Percentiles rank a stretch among this genome's conserved stretches.
Evolutionary conservation across 2,329 filamentous ascomycete species (phyloP).

Genomic region (Sporothrix globosa): DNA sequence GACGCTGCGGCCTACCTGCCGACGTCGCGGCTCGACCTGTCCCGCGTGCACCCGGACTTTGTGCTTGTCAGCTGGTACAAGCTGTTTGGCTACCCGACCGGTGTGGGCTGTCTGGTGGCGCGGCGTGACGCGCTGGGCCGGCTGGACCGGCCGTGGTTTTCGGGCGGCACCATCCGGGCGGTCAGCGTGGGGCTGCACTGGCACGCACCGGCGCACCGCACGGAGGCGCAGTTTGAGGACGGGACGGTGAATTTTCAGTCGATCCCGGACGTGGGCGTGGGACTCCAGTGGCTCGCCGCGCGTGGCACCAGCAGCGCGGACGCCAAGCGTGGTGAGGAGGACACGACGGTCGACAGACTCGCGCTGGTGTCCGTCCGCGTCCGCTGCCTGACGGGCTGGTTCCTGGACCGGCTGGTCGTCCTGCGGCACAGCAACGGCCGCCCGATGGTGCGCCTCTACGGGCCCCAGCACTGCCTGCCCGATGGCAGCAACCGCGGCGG

Average conservation of each 20-base stretch:
- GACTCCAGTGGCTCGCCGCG: slow-evolving; percentile 46
- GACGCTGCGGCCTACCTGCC: slow-evolving; percentile 49
- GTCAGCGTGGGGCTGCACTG: slow-evolving; percentile 43
- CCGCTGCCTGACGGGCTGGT: slow-evolving; percentile 46
- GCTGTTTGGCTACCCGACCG: slow-evolving; percentile 49
- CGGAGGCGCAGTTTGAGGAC: slow-evolving; percentile 47
- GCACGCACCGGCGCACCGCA: slow-evolving; percentile 40
- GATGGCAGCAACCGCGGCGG: slow-evolving; percentile 42
- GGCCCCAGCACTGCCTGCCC: slow-evolving; percentile 38
- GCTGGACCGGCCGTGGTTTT: slow-evolving; percentile 47
- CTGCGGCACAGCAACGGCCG: slow-evolving; percentile 44
- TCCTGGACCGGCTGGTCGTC: slow-evolving; percentile 41
- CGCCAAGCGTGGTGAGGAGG: neutral
- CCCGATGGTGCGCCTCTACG: slow-evolving; percentile 45
- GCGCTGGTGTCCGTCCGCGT: slow-evolving; percentile 42
- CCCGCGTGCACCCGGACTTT: slow-evolving; percentile 45
- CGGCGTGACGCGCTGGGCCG: slow-evolving; percentile 42
- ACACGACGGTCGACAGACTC: slow-evolving; percentile 35
- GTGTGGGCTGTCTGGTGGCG: slow-evolving; percentile 48
- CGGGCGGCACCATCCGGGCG: slow-evolving; percentile 46
- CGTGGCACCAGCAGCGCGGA: too few relatives aligned
- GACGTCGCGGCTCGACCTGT: slow-evolving; percentile 45
- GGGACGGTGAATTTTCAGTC: slow-evolving; percentile 48
- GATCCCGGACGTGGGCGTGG: slow-evolving; percentile 46
- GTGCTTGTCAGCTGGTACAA: slow-evolving; percentile 50